These are phyloP conservation scores for Globisporangium parvum DNA, from an alignment of 352 stramenopile species.

Conservation along the genomic window DNA sequence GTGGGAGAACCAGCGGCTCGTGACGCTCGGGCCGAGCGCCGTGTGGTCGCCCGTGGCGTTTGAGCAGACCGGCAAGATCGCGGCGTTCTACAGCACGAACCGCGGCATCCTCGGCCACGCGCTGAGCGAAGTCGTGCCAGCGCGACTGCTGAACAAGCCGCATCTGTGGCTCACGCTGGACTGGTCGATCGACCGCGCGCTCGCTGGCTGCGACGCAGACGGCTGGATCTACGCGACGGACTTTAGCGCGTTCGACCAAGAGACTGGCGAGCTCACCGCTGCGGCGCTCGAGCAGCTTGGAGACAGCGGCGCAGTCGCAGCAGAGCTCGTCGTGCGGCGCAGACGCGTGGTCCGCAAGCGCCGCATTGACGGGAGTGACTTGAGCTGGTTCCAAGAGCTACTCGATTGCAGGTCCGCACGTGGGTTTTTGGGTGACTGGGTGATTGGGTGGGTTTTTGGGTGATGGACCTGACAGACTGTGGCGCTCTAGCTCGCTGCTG, in stretches of 20 bases:
- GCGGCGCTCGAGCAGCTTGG: slow-evolving; percentile 1
- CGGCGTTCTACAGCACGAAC: slow-evolving; percentile 58
- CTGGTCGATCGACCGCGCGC: slow-evolving; percentile 54
- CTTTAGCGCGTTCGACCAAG: slow-evolving; percentile 26
- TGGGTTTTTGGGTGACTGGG: not conserved
- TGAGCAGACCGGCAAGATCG: slow-evolving; percentile 31
- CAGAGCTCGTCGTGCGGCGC: slow-evolving; percentile 35
- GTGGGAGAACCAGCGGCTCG: slow-evolving; percentile 41
- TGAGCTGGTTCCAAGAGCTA: slow-evolving; percentile 82
- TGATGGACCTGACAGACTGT: slow-evolving; percentile 2
- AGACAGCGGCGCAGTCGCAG: not conserved
- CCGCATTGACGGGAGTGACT: slow-evolving; percentile 62
- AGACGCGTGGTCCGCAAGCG: slow-evolving; percentile 54
- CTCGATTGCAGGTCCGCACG: slow-evolving; percentile 73
- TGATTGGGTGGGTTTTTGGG: too few relatives aligned
- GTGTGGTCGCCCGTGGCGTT: slow-evolving; percentile 34
- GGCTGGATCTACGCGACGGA: slow-evolving; percentile 65
- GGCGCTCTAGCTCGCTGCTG: slow-evolving; percentile 35
- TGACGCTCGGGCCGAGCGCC: slow-evolving; percentile 5
- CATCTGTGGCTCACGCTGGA: slow-evolving; percentile 60
- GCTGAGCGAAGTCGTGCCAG: slow-evolving; percentile 57
- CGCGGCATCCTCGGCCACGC: slow-evolving; percentile 46
- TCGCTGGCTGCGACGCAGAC: slow-evolving; percentile 48
- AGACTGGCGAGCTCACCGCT: not conserved
- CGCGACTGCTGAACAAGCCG: slow-evolving; percentile 57